phyloP scores from a whole-genome alignment of 2,329 filamentous ascomycete species.

The Rachicladosporium sp. region DNA sequence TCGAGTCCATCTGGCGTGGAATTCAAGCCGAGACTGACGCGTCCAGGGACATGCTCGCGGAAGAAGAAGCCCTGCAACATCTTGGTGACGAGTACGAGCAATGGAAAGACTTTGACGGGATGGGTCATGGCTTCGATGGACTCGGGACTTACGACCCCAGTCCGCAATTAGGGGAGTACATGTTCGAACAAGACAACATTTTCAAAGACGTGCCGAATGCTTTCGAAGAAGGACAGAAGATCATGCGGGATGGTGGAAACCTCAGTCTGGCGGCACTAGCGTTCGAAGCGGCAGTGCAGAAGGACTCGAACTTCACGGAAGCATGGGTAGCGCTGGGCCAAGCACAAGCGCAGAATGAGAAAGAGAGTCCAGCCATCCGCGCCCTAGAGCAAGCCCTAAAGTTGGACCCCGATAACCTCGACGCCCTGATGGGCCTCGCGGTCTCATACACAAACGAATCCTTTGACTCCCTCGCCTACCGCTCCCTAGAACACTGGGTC shows the following conservation, averaged over 20 bases:
- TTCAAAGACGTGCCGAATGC: conserved; percentile 72
- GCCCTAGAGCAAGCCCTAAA: conserved; percentile 85
- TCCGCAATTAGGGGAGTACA: conserved; percentile 64
- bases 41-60: conserved; percentile 51
- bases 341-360: conserved; percentile 95
- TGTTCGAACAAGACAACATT: conserved; percentile 90
- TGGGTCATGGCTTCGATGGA: conserved; percentile 49
- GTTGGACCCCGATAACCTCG: conserved; percentile 72
- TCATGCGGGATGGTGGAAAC: conserved; percentile 88
- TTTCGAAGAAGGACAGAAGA: conserved; percentile 84
- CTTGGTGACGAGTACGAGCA: conserved; percentile 69
- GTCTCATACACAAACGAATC: conserved; percentile 98
- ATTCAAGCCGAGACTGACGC: conserved; percentile 62
- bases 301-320: conserved; percentile 73
- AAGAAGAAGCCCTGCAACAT: conserved; percentile 49
- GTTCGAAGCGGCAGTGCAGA: conserved; percentile 90
- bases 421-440: conserved; percentile 86
- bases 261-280: conserved; percentile 84
- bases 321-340: conserved; percentile 89
- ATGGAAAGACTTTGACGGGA: conserved; percentile 63
- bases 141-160: conserved; percentile 46
- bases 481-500: conserved; percentile 91
- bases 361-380: conserved; percentile 89
- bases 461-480: conserved; percentile 92
- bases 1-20: conserved; percentile 79